A percentile compares a stretch with the other conserved stretches of the same genome.
phyloP scores from a whole-genome alignment of 140 eudicot species.

The Anethum foeniculum region DNA sequence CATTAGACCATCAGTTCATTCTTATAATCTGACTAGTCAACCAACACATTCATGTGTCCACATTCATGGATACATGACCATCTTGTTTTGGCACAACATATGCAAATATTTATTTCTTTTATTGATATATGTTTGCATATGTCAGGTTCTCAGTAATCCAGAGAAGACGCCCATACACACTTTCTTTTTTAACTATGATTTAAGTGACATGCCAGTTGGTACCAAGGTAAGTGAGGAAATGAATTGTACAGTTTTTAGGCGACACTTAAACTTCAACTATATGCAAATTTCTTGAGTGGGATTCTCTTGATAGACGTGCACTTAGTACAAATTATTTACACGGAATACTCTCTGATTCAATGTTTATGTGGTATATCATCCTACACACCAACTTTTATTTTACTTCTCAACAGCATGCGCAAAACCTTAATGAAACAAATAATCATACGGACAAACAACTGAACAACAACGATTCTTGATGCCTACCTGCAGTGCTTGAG shows the following conservation, averaged over 20 bases:
- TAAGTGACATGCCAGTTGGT: conserved; percentile 95
- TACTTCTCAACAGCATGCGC: not conserved
- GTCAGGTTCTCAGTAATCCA: conserved; percentile 88
- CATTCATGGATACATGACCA: not conserved
- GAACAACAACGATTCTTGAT: no score
- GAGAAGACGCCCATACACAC: conserved; percentile 95
- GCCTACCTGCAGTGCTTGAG: not conserved
- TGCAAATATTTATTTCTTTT: not conserved
- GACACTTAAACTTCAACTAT: not conserved
- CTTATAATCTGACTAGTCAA: not conserved
- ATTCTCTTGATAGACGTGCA: not conserved
- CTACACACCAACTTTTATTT: not conserved
- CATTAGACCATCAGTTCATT: not conserved
- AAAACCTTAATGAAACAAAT: not conserved
- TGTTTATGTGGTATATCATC: not conserved
- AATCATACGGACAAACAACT: not conserved
- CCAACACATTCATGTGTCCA: not conserved
- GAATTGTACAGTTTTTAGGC: not conserved
- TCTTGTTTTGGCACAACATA: not conserved
- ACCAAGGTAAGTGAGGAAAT: conserved; percentile 54
- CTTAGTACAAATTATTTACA: not conserved
- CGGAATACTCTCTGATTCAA: not conserved
- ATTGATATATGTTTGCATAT: conserved; percentile 16
- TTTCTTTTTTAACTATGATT: conserved; percentile 80
- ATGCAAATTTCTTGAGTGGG: not conserved